phyloP scores from a whole-genome alignment of 2,329 filamentous ascomycete species.

The Trichoderma semiorbis region DNA sequence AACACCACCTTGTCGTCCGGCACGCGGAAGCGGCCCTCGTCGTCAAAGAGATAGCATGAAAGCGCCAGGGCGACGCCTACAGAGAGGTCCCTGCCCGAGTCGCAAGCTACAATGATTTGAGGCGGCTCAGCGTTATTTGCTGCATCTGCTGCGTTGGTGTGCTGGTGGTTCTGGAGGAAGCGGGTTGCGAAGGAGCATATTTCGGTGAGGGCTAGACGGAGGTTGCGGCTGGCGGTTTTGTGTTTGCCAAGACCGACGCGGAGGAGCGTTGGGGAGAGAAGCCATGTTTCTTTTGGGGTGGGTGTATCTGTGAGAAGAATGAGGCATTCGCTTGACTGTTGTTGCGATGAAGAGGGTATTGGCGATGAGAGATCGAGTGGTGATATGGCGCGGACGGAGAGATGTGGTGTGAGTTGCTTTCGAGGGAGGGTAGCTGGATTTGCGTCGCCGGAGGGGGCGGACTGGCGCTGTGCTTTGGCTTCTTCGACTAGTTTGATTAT shows the following conservation, averaged over 20 bases:
- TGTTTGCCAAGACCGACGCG: slow-evolving; percentile 64
- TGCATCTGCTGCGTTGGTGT: not conserved
- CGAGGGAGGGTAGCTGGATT: not conserved
- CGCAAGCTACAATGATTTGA: slow-evolving; percentile 62
- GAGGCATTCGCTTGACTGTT: slow-evolving; percentile 31
- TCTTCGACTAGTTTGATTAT: slow-evolving; percentile 45
- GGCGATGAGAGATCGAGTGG: slow-evolving; percentile 23
- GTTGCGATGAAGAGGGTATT: not conserved
- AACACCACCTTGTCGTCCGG: slow-evolving; percentile 37
- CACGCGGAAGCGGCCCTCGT: slow-evolving; percentile 49
- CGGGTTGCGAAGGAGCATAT: slow-evolving; percentile 55
- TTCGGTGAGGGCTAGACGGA: slow-evolving; percentile 66
- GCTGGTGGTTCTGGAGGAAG: slow-evolving; percentile 30
- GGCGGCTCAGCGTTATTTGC: not conserved
- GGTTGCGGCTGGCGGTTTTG: slow-evolving; percentile 77
- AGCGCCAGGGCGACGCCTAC: slow-evolving; percentile 74
- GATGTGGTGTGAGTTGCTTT: slow-evolving; percentile 34
- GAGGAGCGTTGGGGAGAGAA: slow-evolving; percentile 38
- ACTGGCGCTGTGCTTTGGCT: slow-evolving; percentile 20
- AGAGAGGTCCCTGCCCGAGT: slow-evolving; percentile 75
- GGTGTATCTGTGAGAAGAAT: slow-evolving; percentile 43
- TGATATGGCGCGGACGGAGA: slow-evolving; percentile 36
- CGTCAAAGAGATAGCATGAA: slow-evolving; percentile 68
- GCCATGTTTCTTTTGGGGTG: slow-evolving; percentile 44
- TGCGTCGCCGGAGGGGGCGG: slow-evolving; percentile 1